A percentile compares a stretch with the other conserved stretches of the same genome.
These are phyloP conservation scores for Auricularia auricula-judae DNA, from an alignment of 768 basidiomycete genomes.

Conservation along the genomic window DNA sequence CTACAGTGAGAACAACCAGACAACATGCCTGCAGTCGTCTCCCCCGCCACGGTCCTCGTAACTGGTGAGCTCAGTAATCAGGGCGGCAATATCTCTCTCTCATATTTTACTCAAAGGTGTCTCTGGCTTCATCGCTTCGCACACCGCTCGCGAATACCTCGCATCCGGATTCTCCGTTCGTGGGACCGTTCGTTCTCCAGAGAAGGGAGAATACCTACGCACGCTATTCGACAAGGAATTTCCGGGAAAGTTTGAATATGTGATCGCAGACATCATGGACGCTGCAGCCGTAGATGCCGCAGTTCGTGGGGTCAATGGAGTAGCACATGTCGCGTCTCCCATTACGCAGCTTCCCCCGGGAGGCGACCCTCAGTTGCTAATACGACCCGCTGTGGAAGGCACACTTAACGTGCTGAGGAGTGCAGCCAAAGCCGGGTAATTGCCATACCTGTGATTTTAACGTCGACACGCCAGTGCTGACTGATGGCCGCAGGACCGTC, in stretches of 20 bases:
- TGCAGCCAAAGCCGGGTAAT: slow-evolving; percentile 1
- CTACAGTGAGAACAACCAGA: too few species aligned
- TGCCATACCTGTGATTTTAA: not conserved
- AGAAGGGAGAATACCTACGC: slow-evolving; percentile 25
- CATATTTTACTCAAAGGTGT: slow-evolving; percentile 1
- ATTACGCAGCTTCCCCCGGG: not conserved
- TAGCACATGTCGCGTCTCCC: not conserved
- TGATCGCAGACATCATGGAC: slow-evolving; percentile 24
- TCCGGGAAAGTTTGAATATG: slow-evolving; percentile 17
- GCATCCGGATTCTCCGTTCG: slow-evolving; percentile 21
- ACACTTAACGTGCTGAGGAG: slow-evolving; percentile 22
- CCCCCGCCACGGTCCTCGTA: too few species aligned
- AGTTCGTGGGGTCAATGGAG: not conserved
- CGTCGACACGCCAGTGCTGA: not conserved
- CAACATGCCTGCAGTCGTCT: too few species aligned
- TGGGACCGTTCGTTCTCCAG: slow-evolving; percentile 23
- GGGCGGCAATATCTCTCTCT: too few species aligned
- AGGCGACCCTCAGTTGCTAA: slow-evolving; percentile 14
- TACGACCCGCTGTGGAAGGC: slow-evolving; percentile 24
- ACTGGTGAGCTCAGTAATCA: too few species aligned
- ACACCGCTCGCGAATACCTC: slow-evolving; percentile 11
- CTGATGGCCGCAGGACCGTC: slow-evolving; percentile 4
- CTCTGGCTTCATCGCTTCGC: slow-evolving; percentile 12
- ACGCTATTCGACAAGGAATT: slow-evolving; percentile 9
- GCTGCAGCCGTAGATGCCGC: slow-evolving; percentile 8